A percentile compares a stretch with the other conserved stretches of the same genome.
phyloP scores from a whole-genome alignment of 129 eudicot genomes.

The Helianthus annuus region HanXRQr2.0-SUNRISE NC_035447.2:118470209-118470708 shows the following conservation, averaged over 20 bases:
- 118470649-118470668: slow-evolving; percentile 8
- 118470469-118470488: slow-evolving; percentile 37
- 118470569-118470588: slow-evolving; percentile 8
- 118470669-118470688: slow-evolving; percentile 25
- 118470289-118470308: not conserved
- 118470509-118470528: slow-evolving; percentile 8
- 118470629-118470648: not conserved
- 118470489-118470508: slow-evolving; percentile 5
- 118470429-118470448: slow-evolving; percentile 48
- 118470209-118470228: slow-evolving; percentile 40
- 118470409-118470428: slow-evolving; percentile 50
- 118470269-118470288: not conserved
- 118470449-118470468: slow-evolving; percentile 51
- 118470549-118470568: slow-evolving; percentile 19
- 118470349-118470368: slow-evolving; percentile 56
- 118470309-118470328: slow-evolving; percentile 10
- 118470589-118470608: slow-evolving; percentile 10
- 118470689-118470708: not conserved
- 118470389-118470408: slow-evolving; percentile 42
- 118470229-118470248: slow-evolving; percentile 36
- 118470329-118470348: slow-evolving; percentile 51
- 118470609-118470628: slow-evolving; percentile 20
- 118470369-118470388: slow-evolving; percentile 43
- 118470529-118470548: slow-evolving; percentile 1
- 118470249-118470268: not conserved